Evolutionary conservation across 2,329 filamentous ascomycete genomes (phyloP).

Genomic region (Fusarium continuum): DNA sequence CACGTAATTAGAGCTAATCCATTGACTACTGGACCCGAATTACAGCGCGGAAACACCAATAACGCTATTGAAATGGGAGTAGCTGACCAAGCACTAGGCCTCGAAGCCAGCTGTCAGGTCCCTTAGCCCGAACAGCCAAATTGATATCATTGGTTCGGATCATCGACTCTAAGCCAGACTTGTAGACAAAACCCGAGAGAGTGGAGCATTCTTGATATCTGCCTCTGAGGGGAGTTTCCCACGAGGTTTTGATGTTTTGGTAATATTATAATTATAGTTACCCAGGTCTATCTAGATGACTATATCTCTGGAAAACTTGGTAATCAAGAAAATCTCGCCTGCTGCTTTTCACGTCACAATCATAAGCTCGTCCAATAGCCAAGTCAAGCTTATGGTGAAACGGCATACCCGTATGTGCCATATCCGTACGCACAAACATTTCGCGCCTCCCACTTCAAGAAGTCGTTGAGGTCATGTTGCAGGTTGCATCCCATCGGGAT

Average conservation of each 20-base stretch:
- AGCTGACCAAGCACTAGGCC: not conserved
- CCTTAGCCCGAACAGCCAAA: conserved; percentile 2
- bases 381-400: not conserved
- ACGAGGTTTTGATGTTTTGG: not conserved
- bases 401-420: not conserved
- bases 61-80: not conserved
- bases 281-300: not conserved
- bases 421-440: conserved; percentile 22
- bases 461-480: conserved; percentile 16
- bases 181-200: not conserved
- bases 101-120: not conserved
- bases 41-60: not conserved
- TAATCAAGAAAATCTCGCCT: no score
- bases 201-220: not conserved
- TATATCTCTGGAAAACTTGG: no score
- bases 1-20: not conserved
- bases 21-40: accelerated
- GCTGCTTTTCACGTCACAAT: no score
- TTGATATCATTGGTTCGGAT: not conserved
- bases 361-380: not conserved
- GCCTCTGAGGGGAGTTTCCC: no score
- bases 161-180: not conserved
- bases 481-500: conserved; percentile 10
- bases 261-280: not conserved
- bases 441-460: conserved; percentile 13